Percentiles rank a stretch among this genome's conserved stretches.
Conservation (phyloP, 768 basidiomycete genomes). For the Leccinum imitatum region DNA sequence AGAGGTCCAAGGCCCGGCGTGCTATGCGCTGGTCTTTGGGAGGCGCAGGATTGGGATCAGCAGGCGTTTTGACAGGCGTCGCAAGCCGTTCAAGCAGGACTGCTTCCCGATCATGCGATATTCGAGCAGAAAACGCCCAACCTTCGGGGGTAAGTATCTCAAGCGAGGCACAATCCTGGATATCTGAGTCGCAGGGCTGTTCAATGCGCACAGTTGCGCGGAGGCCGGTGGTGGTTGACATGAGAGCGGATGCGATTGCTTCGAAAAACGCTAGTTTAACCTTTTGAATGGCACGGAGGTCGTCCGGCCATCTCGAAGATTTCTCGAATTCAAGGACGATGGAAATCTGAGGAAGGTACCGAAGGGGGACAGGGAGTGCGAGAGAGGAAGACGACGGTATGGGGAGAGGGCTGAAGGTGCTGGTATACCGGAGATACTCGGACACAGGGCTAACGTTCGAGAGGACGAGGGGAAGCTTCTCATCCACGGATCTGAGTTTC, state of each 20-base stretch:
- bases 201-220: slow-evolving; percentile 60
- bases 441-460: slow-evolving; percentile 74
- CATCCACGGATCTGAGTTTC: slow-evolving; percentile 70
- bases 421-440: slow-evolving; percentile 78
- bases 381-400: slow-evolving; percentile 53
- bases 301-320: slow-evolving; percentile 93
- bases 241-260: slow-evolving; percentile 66
- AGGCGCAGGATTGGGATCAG: slow-evolving; percentile 6
- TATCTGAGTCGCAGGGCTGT: slow-evolving; percentile 48
- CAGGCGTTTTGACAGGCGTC: slow-evolving; percentile 37
- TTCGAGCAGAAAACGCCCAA: slow-evolving; percentile 81
- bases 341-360: slow-evolving; percentile 68
- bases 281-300: slow-evolving; percentile 87
- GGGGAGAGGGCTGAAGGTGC: slow-evolving; percentile 77
- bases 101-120: slow-evolving; percentile 87
- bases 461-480: slow-evolving; percentile 72
- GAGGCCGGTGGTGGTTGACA: slow-evolving; percentile 49
- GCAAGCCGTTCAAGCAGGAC: slow-evolving; percentile 72
- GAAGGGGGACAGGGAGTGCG: slow-evolving; percentile 55
- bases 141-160: slow-evolving; percentile 81
- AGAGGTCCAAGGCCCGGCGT: slow-evolving; percentile 53
- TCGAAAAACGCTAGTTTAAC: slow-evolving; percentile 93
- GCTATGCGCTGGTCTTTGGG: slow-evolving; percentile 53
- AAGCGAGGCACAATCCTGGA: slow-evolving; percentile 67
- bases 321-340: slow-evolving; percentile 88